phyloP scores from a whole-genome alignment of 2,329 filamentous ascomycete genomes.

The Apiospora koreana region DNA sequence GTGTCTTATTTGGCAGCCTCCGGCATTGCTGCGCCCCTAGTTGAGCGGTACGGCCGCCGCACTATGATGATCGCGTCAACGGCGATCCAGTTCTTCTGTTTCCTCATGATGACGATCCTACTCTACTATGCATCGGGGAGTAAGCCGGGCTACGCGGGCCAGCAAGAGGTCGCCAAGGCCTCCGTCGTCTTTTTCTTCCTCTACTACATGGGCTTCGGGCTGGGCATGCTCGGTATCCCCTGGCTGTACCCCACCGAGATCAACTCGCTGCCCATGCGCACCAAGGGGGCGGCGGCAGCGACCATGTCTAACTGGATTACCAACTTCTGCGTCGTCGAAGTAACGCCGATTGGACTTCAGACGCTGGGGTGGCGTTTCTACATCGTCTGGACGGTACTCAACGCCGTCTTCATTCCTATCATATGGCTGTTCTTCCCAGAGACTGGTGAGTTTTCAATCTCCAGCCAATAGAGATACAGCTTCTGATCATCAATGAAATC shows the following conservation, averaged over 20 bases:
- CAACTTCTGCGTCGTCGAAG: conserved; percentile 23
- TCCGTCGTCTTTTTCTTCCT: conserved; percentile 34
- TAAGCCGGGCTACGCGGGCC: conserved; percentile 21
- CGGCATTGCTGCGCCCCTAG: conserved; percentile 27
- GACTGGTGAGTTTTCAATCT: conserved; percentile 31
- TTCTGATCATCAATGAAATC: not conserved
- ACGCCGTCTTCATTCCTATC: conserved; percentile 42
- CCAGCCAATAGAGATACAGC: not conserved
- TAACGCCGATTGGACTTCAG: conserved; percentile 33
- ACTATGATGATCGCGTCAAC: conserved; percentile 33
- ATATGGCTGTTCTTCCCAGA: conserved; percentile 48
- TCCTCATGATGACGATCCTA: conserved; percentile 30
- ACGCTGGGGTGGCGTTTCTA: conserved; percentile 51
- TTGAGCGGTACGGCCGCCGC: conserved; percentile 30
- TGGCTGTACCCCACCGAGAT: conserved; percentile 45
- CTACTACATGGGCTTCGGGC: conserved; percentile 32
- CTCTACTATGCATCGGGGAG: conserved; percentile 19
- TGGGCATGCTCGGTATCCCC: conserved; percentile 38
- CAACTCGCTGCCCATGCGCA: conserved; percentile 41
- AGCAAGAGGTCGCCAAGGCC: conserved; percentile 26
- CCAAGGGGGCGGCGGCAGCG: conserved; percentile 37
- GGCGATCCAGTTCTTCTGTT: conserved; percentile 27
- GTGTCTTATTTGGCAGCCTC: conserved; percentile 28
- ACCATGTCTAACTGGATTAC: conserved; percentile 38
- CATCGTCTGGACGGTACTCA: conserved; percentile 50